phyloP scores from a whole-genome alignment of 2,329 filamentous ascomycete species.

The Dendryphion nanum region DNA sequence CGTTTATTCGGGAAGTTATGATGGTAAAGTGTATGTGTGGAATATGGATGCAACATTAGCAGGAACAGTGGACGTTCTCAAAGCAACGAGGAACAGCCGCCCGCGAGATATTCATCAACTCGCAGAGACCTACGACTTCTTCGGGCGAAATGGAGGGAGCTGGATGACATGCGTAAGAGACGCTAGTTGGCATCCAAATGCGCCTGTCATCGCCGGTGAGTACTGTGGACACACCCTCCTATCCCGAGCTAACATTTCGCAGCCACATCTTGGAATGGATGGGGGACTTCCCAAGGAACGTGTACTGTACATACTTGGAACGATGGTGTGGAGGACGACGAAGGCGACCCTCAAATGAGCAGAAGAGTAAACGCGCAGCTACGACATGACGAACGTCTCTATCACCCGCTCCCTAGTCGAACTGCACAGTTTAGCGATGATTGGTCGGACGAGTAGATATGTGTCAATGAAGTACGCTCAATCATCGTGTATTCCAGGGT shows the following conservation, averaged over 20 bases:
- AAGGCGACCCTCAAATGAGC: constrained; percentile 35
- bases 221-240: constrained; percentile 8
- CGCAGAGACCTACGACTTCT: constrained; percentile 57
- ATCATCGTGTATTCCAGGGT: too few species aligned
- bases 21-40: constrained; percentile 88
- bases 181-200: constrained; percentile 86
- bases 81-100: constrained; percentile 64
- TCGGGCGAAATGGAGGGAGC: constrained; percentile 52
- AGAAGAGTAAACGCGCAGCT: constrained; percentile 36
- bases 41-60: constrained; percentile 88
- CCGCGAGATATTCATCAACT: constrained; percentile 54
- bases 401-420: constrained; percentile 20
- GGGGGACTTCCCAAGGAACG: constrained; percentile 69
- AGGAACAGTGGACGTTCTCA: constrained; percentile 72
- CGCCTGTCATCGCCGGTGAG: constrained; percentile 71
- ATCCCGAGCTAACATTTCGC: constrained; percentile 13
- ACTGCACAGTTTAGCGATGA: constrained; percentile 28
- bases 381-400: constrained; percentile 37
- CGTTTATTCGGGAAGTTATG: constrained; percentile 87
- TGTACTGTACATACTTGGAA: constrained; percentile 79
- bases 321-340: constrained; percentile 65
- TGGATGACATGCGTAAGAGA: constrained; percentile 84
- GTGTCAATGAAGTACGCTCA: background rate
- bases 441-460: constrained; percentile 21
- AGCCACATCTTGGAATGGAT: constrained; percentile 84